Evolutionary conservation across 768 basidiomycete genomes (phyloP), one percentile per base, ranked within the genome.

Genomic region (Ramaria sp.): DNA sequence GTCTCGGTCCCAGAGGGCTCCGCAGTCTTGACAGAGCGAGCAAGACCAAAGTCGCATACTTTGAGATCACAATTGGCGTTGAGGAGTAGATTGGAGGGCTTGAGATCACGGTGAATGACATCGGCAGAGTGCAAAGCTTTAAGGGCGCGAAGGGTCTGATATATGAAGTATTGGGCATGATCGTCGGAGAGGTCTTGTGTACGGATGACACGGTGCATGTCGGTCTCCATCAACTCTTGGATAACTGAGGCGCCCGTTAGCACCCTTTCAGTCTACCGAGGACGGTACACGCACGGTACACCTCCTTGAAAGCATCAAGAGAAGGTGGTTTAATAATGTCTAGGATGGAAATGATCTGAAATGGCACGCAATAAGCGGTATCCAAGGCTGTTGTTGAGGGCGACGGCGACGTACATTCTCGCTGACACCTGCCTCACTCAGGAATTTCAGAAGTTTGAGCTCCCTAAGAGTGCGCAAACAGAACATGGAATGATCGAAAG

Each of bases 11-110:
- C 78, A 12, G 77, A 84, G 19, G 83, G 78, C 59, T 86, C 82
- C 0, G 86, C 86, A 31, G 82, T 86, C 0, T 79, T 88, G 60
- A 77, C 81, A 31, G 81, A 88, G 17, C 90, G 81, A 1, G 90
- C 91, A 27, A 92, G 81, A 7, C 90, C 90, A 68, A 93, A 93
- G 66, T 92, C 91, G 68, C 88, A 90, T 11, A 89, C 91, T 74
- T 95, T 95, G 55, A 97, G 80, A 71, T 97, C 93, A 66, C 93
- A 97, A 65, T 95, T 97, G 49, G 92, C 91, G 64, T 99, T 99
- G 58, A 99, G 73, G 1, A 99, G 79, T 22, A 99, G 76, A 67
- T 98, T 99, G 0, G 91, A 93, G 0, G 95, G 95, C 66, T 98
- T 99, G 49, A 99, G 79, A 69, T 99, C 95, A 53, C 95, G 84